Evolutionary conservation across 2,329 filamentous ascomycete species (phyloP).

Genomic region (Curvularia eragrostidis): DNA sequence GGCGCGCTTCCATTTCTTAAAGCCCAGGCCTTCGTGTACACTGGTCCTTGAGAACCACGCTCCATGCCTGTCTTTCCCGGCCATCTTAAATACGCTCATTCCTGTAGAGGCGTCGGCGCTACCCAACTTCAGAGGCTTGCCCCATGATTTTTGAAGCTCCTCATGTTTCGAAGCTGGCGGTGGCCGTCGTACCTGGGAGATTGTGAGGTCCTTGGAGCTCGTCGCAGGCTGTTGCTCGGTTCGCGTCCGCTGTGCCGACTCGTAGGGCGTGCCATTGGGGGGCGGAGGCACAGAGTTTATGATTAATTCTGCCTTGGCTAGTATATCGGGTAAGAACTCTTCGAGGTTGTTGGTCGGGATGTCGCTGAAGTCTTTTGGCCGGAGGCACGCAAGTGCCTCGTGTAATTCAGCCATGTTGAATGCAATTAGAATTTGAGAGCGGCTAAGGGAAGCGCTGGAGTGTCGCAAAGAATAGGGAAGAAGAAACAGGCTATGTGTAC

Average conservation of each 20-base stretch:
- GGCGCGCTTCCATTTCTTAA: slow-evolving; percentile 77
- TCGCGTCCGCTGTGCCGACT: slow-evolving; percentile 61
- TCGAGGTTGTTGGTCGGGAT: slow-evolving; percentile 53
- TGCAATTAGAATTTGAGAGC: neutral
- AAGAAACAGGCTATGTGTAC: neutral
- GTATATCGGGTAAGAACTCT: slow-evolving; percentile 50
- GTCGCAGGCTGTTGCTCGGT: slow-evolving; percentile 62
- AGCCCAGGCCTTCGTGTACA: slow-evolving; percentile 78
- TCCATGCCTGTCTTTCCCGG: slow-evolving; percentile 79
- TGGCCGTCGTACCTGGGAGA: slow-evolving; percentile 59
- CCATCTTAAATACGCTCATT: slow-evolving; percentile 80
- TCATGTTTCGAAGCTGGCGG: slow-evolving; percentile 61
- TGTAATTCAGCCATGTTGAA: slow-evolving; percentile 50
- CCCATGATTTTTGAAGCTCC: slow-evolving; percentile 79
- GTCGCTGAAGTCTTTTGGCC: slow-evolving; percentile 54
- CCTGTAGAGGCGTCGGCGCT: slow-evolving; percentile 76
- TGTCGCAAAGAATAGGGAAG: neutral
- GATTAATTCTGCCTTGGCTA: slow-evolving; percentile 69
- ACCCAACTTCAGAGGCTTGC: slow-evolving; percentile 78
- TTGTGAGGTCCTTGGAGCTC: slow-evolving; percentile 60
- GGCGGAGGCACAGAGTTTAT: slow-evolving; percentile 76
- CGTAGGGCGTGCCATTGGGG: slow-evolving; percentile 54
- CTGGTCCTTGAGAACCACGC: slow-evolving; percentile 89
- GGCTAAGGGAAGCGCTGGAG: neutral
- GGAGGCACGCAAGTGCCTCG: slow-evolving; percentile 54